These are phyloP conservation scores for Fistulinella prunicolor DNA, from an alignment of 768 basidiomycete genomes.

Conservation along the genomic window DNA sequence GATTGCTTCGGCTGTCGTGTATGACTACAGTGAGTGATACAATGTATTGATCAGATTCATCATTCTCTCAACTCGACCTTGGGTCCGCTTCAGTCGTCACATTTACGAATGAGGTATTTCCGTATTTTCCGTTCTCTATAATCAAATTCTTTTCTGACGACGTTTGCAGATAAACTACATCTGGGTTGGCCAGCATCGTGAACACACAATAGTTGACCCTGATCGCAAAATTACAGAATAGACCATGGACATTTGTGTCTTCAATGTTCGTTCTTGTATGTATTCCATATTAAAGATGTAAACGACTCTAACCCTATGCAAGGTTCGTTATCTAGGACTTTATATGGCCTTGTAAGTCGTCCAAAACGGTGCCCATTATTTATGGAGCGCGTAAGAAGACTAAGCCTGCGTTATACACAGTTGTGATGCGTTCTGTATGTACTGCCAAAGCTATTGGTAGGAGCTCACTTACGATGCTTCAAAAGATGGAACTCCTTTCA, in stretches of 20 bases:
- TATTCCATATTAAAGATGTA: background rate
- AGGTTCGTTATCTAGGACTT: conserved; percentile 22
- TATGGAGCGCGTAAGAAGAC: background rate
- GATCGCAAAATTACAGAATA: conserved; percentile 7
- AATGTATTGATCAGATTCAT: background rate
- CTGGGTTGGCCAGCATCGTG: background rate
- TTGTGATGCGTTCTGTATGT: conserved; percentile 8
- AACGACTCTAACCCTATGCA: background rate
- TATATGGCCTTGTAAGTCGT: conserved; percentile 8
- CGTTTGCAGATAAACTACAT: background rate
- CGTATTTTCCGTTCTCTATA: background rate
- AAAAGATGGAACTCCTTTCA: conserved; percentile 16
- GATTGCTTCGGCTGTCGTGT: background rate
- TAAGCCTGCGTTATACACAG: background rate
- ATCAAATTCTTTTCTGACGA: background rate
- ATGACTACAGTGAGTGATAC: background rate
- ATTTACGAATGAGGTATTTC: background rate
- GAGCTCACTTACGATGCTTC: background rate
- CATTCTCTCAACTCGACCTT: background rate
- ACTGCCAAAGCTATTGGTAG: rapidly evolving
- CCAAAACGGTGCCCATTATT: no score
- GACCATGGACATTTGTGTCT: conserved; percentile 15
- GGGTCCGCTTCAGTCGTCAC: background rate
- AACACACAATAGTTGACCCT: background rate
- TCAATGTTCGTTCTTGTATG: conserved; percentile 15